Conservation (phyloP, 2,329 filamentous ascomycete species). For the Tolypocladium endophyticum region DNA sequence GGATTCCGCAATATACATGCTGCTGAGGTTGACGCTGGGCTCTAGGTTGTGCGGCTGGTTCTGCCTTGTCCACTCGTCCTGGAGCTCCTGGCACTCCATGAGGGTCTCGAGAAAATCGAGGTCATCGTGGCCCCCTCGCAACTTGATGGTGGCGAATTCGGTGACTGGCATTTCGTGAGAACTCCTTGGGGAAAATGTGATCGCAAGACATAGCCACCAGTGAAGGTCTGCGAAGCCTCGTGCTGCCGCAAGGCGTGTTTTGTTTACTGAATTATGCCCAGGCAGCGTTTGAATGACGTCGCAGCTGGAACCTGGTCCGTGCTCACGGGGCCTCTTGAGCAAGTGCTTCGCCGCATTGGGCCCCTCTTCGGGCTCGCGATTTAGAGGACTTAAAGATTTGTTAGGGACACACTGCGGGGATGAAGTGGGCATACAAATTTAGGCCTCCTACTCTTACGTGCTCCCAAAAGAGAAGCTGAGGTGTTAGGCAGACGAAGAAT, state of each 20-base stretch:
- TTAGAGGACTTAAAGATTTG: background rate
- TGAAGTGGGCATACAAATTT: background rate
- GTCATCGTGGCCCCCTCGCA: constrained; percentile 16
- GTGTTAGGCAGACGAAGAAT: background rate
- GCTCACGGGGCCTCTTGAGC: background rate
- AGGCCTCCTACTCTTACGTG: background rate
- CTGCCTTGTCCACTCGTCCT: constrained; percentile 28
- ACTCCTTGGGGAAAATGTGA: background rate
- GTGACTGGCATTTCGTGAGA: constrained; percentile 24
- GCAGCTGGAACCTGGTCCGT: background rate
- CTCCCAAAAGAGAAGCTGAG: background rate
- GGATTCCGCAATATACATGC: constrained; percentile 22
- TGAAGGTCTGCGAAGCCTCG: background rate
- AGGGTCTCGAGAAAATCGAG: constrained; percentile 22
- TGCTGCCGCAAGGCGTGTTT: background rate
- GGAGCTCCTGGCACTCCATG: constrained; percentile 19
- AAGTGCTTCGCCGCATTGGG: background rate
- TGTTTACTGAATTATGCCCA: background rate
- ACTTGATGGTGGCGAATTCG: constrained; percentile 26
- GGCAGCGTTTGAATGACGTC: background rate
- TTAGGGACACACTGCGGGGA: background rate
- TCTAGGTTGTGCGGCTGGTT: constrained; percentile 23
- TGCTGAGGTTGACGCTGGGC: constrained; percentile 22
- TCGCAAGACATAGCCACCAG: background rate
- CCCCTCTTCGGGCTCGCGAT: background rate